Evolutionary conservation across 2,329 filamentous ascomycete species (phyloP).

Genomic region (Penicillium nordicum): DNA sequence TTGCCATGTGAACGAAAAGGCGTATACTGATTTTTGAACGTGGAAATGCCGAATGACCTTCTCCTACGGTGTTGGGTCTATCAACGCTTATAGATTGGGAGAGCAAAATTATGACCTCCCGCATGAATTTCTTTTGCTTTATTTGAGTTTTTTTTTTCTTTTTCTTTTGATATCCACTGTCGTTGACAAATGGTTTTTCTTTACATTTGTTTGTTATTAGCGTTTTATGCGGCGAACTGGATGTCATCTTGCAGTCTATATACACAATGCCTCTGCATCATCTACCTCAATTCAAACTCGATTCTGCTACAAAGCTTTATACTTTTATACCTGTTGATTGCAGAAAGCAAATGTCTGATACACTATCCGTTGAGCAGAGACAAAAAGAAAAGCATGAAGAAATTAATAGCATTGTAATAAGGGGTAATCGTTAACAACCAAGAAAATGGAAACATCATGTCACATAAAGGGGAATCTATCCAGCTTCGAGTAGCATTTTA

Average conservation of each 20-base stretch:
- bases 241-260: constrained; percentile 15
- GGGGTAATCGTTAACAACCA: constrained; percentile 2
- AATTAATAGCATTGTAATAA: constrained; percentile 1
- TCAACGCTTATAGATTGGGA: not conserved
- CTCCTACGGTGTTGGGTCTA: not conserved
- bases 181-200: not conserved
- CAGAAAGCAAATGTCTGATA: not conserved
- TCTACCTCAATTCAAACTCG: not conserved
- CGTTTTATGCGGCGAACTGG: not conserved
- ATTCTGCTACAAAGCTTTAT: not conserved
- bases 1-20: constrained; percentile 31
- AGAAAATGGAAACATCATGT: not conserved
- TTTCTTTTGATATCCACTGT: constrained; percentile 7
- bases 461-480: constrained; percentile 11
- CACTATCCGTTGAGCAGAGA: not conserved
- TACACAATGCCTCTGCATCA: constrained; percentile 3
- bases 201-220: not conserved
- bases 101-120: not conserved
- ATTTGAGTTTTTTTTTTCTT: not conserved
- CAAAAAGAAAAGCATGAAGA: not conserved
- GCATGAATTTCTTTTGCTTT: too few species aligned
- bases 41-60: not conserved
- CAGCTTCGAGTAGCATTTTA: not conserved
- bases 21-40: constrained; percentile 1
- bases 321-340: not conserved